Conservation (phyloP, 257 asterid species). For the Plectranthus barbatus region DNA sequence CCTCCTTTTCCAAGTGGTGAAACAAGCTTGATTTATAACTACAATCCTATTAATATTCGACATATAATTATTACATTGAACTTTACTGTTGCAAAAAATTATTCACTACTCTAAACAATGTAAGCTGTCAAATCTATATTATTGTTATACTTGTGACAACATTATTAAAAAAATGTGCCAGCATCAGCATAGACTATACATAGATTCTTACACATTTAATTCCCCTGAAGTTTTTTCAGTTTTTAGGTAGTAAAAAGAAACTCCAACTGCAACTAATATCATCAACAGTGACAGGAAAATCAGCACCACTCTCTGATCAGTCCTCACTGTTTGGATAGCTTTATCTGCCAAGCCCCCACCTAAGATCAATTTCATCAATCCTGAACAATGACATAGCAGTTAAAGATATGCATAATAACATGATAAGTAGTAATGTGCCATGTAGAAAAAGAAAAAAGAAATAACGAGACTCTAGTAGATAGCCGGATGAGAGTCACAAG, state of each 20-base stretch:
- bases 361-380: slow-evolving; percentile 14
- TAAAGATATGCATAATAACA: neutral
- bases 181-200: too few relatives aligned
- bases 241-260: slow-evolving; percentile 5
- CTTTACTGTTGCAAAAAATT: too few relatives aligned
- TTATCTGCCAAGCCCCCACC: slow-evolving; percentile 5
- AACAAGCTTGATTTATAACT: too few relatives aligned
- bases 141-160: too few relatives aligned
- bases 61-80: too few relatives aligned
- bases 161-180: too few relatives aligned
- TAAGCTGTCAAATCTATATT: too few relatives aligned
- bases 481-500: too few relatives aligned
- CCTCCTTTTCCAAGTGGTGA: too few relatives aligned
- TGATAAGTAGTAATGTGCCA: neutral
- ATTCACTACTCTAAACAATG: too few relatives aligned
- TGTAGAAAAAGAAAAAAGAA: neutral
- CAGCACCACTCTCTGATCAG: neutral
- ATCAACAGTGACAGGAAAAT: neutral
- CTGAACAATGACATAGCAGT: slow-evolving; percentile 2
- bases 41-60: too few relatives aligned
- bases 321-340: neutral
- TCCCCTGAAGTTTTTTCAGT: neutral
- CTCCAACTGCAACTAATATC: slow-evolving; percentile 11
- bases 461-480: neutral
- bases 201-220: neutral